Conservation (phyloP, 805 yeast genomes). For the Sungouiozyma intestinalis region DNA sequence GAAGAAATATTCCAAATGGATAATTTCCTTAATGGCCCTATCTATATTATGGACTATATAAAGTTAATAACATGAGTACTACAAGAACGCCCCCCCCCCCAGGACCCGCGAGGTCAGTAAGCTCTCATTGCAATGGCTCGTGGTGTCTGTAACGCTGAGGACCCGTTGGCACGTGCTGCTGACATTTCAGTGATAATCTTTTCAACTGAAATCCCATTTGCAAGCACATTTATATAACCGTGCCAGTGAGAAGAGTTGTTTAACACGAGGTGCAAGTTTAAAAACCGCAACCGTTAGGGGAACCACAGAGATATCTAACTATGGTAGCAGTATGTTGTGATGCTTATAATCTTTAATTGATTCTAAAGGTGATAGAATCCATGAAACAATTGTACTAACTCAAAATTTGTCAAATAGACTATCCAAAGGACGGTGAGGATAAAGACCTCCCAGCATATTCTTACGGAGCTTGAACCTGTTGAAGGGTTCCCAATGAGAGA, state of each 20-base stretch:
- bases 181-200: too few relatives aligned
- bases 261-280: background rate
- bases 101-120: background rate
- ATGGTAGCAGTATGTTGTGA: constrained; percentile 20
- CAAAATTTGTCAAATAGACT: constrained; percentile 14
- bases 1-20: background rate
- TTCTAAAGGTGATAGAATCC: background rate
- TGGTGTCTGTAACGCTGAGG: too few relatives aligned
- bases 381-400: background rate
- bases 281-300: too few relatives aligned
- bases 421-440: constrained; percentile 82
- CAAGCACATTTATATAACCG: too few relatives aligned
- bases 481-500: constrained; percentile 90
- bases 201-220: too few relatives aligned
- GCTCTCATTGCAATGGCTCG: too few relatives aligned
- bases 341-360: background rate
- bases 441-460: constrained; percentile 74
- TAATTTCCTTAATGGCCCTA: background rate
- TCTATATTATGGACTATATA: background rate
- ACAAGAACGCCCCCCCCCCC: background rate
- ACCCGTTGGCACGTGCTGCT: too few relatives aligned
- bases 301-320: background rate
- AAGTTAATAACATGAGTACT: background rate
- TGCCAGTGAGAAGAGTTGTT: too few relatives aligned
- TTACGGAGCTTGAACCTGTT: constrained; percentile 73